Conservation (phyloP, 495 filamentous ascomycete species). For the Aspergillus bridgeri region DNA sequence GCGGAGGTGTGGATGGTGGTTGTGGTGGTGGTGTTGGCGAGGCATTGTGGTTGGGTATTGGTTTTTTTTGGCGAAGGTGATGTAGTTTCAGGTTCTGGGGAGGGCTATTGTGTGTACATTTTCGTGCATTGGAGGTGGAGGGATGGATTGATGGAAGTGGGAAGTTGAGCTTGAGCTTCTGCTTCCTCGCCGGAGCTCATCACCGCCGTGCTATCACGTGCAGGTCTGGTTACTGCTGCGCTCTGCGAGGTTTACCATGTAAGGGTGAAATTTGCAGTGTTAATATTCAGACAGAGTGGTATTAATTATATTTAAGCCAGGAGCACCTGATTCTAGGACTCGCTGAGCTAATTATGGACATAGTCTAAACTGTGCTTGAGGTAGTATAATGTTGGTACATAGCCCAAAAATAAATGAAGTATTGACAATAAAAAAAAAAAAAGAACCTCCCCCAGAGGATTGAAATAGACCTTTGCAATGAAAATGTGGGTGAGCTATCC, state of each 20-base stretch:
- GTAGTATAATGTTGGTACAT: background rate
- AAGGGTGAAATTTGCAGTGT: background rate
- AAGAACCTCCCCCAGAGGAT: background rate
- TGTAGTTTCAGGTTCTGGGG: background rate
- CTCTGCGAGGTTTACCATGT: background rate
- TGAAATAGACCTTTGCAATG: background rate
- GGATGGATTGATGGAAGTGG: background rate
- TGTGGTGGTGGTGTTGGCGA: constrained; percentile 22
- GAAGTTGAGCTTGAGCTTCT: background rate
- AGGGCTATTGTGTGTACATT: background rate
- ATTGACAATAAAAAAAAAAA: background rate
- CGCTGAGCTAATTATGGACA: background rate
- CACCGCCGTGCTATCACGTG: constrained; percentile 2
- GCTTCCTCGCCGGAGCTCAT: background rate
- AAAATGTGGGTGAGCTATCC: background rate
- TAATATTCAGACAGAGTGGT: background rate
- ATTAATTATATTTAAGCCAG: background rate
- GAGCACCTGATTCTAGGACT: background rate
- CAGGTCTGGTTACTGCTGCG: background rate
- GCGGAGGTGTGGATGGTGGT: constrained; percentile 8
- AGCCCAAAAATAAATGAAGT: background rate
- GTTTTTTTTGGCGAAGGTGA: background rate
- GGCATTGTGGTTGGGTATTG: constrained; percentile 18
- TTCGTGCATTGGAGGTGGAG: background rate
- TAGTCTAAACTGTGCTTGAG: background rate